Base-by-base conservation (phyloP, 2,329 filamentous ascomycete genomes). In the Aspergillus pseudotamarii region DNA sequence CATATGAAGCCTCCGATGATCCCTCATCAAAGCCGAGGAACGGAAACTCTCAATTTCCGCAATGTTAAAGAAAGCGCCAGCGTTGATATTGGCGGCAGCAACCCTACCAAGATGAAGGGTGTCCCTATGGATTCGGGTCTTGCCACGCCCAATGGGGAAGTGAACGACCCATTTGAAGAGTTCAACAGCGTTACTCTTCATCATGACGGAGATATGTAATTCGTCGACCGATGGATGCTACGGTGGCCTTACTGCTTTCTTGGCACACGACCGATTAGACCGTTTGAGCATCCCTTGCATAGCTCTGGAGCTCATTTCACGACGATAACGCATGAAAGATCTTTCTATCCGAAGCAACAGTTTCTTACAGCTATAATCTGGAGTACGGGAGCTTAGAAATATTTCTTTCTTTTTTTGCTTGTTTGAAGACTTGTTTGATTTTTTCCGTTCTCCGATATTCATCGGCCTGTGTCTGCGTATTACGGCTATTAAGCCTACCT, bases 1-100 rank as follows among this genome's bases (percentile, higher is more conserved):
- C 95, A 99, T 78, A 95, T 94, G 91, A 98, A 97, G 79, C 95
- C 95, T 36, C 95, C 95, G 1, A 99, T 99, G 80, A 90, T 98
- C 50, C 95, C 95, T 11, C 90, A 96, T 72, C 91, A 94, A 76
- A 93, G 93, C 59, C 90, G 91, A 61, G 95, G 92, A 54, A 89
- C 95, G 69, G 95, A 99, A 77, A 97, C 95, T 0, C 84, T 97
- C 74, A 99, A 99, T 79, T 99, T 99, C 85, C 88, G 95, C 68
- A 97, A 96, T 72, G 94, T 99, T 62, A 99, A 98, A 81, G 95
- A 99, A 80, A 96, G 92, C 72, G 91, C 94, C 72, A 97, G 93
- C 75, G 92, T 98, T 57, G 95, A 99, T 77, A 83, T 80, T 57
- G 78, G 79, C 26, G 75, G 75, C 45, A 82, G 74, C 57, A 74